Evolutionary conservation across 768 basidiomycete genomes (phyloP), one percentile per base, ranked within the genome.

Genomic region (Thelephora ganbajun): DNA sequence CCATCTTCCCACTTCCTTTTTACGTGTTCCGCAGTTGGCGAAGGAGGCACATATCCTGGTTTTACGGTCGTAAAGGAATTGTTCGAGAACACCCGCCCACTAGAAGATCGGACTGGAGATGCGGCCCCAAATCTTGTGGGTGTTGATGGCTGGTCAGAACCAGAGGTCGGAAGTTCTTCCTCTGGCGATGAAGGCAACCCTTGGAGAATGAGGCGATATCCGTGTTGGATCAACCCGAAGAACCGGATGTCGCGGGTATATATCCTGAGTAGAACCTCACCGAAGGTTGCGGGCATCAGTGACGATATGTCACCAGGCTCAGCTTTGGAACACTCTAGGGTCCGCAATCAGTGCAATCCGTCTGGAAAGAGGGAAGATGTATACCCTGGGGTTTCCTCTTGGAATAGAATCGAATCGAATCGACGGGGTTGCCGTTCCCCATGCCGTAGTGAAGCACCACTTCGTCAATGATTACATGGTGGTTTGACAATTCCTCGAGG

Each of bases 371-470:
- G 44, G 16, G 14, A 19, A n/a, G 20, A 30, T 39, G 11, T 59
- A 50, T 55, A 87, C 84, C 54, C 48, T 79, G 61, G 0, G 74
- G 75, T 14, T 72, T 67, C 12, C 68, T 64, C 60, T 88, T 88
- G 0, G 78, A 76, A 55, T 87, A 89, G 56, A 89, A 91, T 57
- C 70, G 76, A 46, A 87, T 74, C 13, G 63, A 69, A 41, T 80
- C 72, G 42, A 89, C 57, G 1, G 88, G 88, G 54, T 84, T 85
- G 51, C 66, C 60, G 39, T 76, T 74, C 52, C 73, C 67, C 77
- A 82, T 84, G 2, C 87, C 88, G 54, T 83, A 81, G 57, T 90
- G 88, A 70, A 89, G 69, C n/a, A 59, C 54, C 1, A 76, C 61
- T 12, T 78, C 65, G 44, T 79, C 73, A 18, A 90, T 81, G 35